Evolutionary conservation across 176 grass and related monocot genomes (phyloP), one percentile per base, ranked within the genome.

Genomic region (Poa pratensis): DNA sequence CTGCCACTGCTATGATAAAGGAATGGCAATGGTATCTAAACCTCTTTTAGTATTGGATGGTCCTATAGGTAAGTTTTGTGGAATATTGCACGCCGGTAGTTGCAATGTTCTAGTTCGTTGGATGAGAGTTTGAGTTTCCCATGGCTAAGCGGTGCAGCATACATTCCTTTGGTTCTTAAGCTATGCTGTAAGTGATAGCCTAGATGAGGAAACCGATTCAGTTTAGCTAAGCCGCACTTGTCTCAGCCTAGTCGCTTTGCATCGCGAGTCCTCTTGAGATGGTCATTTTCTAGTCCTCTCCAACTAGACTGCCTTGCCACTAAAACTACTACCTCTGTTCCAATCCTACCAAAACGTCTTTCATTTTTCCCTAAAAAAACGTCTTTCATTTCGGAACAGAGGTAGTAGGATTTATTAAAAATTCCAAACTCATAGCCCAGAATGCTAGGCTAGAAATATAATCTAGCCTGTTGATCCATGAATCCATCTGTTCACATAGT

Each of bases 71-170:
- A 8, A 35, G 5, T 5, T 14, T 15, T 37, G 15, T 39, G 46
- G 79, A 42, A 34, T 65, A 1, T 9, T 80, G 42, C 12, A 32
- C 2, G 9, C 43, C 28, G 7, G 23, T 49, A 20, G 16, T 49
- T 66, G 76, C 14, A 24, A 17, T 64, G 61, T 16, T 64, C 61
- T 28, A 49, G 8, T 73, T 73, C 70, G 16, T 1, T 74, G 71
- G 71, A 74, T 26, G 71, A 18, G 43, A 74, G 43, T 50, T 74
- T 10, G 43, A 74, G 43, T 50, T 74, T 50, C 45, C 23, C 46
- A 50, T 74, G 71, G 23, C 39, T 71, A 71, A 70, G 68, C 37
- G 9, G 22, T 59, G 55, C 60, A 63, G 24, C 61, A 64, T 28
- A 63, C 60, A 15, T 49, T 49, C 24, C 12, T 63, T 27, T 28